Percentiles rank a stretch among this genome's conserved stretches.
Evolutionary conservation across 2,329 filamentous ascomycete genomes (phyloP).

Genomic region (Pleurostoma richardsiae): DNA sequence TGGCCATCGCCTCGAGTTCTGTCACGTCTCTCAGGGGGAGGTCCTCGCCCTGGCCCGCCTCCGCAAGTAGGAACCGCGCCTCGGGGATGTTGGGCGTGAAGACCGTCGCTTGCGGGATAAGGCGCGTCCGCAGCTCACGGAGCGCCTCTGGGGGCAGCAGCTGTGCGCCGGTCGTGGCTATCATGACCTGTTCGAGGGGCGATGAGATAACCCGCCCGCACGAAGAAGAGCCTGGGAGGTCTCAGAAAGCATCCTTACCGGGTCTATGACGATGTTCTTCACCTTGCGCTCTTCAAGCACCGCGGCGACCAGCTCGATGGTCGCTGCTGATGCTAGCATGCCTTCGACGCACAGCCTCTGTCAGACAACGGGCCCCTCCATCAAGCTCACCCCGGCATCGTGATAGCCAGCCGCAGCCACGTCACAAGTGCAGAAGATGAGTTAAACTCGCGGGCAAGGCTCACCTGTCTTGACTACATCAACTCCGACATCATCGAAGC

Average conservation of each 20-base stretch:
- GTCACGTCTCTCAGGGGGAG: constrained; percentile 47
- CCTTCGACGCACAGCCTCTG: constrained; percentile 38
- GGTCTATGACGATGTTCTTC: constrained; percentile 63
- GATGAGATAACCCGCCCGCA: constrained; percentile 5
- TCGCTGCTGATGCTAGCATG: constrained; percentile 74
- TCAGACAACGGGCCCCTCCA: too few species aligned
- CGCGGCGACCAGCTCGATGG: constrained; percentile 63
- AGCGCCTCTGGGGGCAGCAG: constrained; percentile 65
- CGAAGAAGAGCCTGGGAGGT: background rate
- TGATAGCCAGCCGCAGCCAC: too few species aligned
- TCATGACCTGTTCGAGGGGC: constrained; percentile 66
- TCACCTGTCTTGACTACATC: constrained; percentile 90
- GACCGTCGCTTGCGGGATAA: constrained; percentile 63
- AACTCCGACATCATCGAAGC: constrained; percentile 75
- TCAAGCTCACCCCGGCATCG: too few species aligned
- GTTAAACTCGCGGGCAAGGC: constrained; percentile 12
- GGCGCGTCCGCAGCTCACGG: constrained; percentile 46
- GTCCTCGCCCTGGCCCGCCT: constrained; percentile 33
- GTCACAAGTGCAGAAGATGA: too few species aligned
- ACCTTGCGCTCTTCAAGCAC: constrained; percentile 55
- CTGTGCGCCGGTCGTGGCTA: constrained; percentile 72
- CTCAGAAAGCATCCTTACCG: constrained; percentile 42
- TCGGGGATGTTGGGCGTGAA: constrained; percentile 77
- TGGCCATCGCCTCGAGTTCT: constrained; percentile 66
- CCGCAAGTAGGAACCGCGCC: constrained; percentile 58